Evolutionary conservation across 2,329 filamentous ascomycete genomes (phyloP).

Genomic region (Didymellaceae sp.): DNA sequence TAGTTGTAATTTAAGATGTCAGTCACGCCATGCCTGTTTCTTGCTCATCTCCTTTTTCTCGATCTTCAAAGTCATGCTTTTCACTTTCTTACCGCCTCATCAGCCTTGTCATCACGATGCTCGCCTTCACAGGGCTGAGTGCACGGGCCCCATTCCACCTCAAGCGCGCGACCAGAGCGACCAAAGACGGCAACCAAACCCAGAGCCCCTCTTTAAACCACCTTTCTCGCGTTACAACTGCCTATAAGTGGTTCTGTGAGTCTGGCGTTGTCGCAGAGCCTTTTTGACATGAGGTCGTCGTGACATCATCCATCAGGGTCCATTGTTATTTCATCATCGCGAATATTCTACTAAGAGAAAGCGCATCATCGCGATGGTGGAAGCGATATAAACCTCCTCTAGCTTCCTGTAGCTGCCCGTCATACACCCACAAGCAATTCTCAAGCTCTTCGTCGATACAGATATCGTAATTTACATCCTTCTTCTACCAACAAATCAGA

Average conservation of each 20-base stretch:
- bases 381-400: constrained; percentile 8
- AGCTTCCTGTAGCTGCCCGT: background rate
- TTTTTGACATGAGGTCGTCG: constrained; percentile 16
- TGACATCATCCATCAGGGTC: constrained; percentile 18
- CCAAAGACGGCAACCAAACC: background rate
- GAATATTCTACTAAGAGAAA: background rate
- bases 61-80: background rate
- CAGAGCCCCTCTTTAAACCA: background rate
- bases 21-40: background rate
- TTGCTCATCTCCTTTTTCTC: background rate
- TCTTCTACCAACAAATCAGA: background rate
- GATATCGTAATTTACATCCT: background rate
- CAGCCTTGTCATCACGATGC: background rate
- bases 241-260: constrained; percentile 1
- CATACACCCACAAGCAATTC: background rate
- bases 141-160: background rate
- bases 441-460: background rate
- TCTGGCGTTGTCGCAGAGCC: background rate
- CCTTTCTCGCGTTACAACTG: background rate
- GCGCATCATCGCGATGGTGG: constrained; percentile 8
- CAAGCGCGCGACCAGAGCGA: background rate
- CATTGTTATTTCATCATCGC: constrained; percentile 15
- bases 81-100: background rate
- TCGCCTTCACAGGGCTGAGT: background rate
- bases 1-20: constrained; percentile 17